A percentile compares a stretch with the other conserved stretches of the same genome.
These are phyloP conservation scores for Rhodamnia argentea DNA, from an alignment of 345 rosid genomes.

Conservation along the genomic window DNA sequence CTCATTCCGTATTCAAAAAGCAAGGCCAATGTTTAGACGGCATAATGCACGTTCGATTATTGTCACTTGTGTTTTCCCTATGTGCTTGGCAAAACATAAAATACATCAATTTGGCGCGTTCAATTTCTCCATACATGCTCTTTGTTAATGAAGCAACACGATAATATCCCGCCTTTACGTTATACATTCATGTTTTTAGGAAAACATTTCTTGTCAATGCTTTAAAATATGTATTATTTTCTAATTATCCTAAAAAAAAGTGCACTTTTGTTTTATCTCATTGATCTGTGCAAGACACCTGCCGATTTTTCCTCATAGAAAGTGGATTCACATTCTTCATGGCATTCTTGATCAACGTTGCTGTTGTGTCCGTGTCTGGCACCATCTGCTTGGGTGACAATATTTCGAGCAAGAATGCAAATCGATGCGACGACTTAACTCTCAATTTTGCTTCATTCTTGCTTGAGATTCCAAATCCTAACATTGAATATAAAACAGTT, in stretches of 20 bases:
- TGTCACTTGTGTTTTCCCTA: too few relatives aligned
- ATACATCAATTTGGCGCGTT: background rate
- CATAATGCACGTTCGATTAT: too few relatives aligned
- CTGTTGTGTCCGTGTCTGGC: slow-evolving; percentile 44
- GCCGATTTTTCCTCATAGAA: slow-evolving; percentile 28
- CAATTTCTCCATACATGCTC: background rate
- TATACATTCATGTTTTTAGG: background rate
- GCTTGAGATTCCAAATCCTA: slow-evolving; percentile 23
- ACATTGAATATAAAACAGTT: too few relatives aligned
- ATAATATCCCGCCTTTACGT: background rate
- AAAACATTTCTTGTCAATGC: too few relatives aligned
- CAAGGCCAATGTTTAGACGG: too few relatives aligned
- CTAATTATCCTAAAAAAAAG: too few relatives aligned
- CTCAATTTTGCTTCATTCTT: slow-evolving; percentile 62
- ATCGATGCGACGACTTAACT: slow-evolving; percentile 38
- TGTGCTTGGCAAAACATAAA: too few relatives aligned
- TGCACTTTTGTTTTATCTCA: too few relatives aligned
- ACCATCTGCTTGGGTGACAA: slow-evolving; percentile 27
- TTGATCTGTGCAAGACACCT: slow-evolving; percentile 28
- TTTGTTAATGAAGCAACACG: too few relatives aligned
- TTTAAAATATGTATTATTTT: too few relatives aligned
- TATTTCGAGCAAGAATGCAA: slow-evolving; percentile 5
- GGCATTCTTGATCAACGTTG: slow-evolving; percentile 51
- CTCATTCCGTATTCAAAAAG: too few relatives aligned
- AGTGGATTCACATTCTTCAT: background rate